These are phyloP conservation scores for Tricladium varicosporioides DNA, from an alignment of 2,329 filamentous ascomycete species.

Conservation along the genomic window DNA sequence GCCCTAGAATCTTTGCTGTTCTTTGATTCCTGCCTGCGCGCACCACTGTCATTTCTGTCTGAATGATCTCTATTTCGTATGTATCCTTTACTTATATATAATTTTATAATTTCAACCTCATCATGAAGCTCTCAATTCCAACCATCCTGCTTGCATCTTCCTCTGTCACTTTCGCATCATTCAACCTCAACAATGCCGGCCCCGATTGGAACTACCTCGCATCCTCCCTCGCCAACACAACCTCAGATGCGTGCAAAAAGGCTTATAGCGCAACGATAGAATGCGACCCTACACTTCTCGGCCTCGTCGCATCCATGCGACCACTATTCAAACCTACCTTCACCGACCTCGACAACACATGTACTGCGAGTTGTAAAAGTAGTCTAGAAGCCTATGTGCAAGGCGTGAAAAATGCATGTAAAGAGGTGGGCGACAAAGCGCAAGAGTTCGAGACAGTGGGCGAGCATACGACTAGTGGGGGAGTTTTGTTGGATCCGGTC, in stretches of 20 bases:
- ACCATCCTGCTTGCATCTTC: too few relatives aligned
- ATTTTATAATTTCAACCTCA: too few relatives aligned
- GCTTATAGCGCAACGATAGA: constrained; percentile 33
- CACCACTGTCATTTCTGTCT: too few relatives aligned
- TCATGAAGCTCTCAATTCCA: too few relatives aligned
- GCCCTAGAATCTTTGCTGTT: too few relatives aligned
- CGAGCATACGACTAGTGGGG: background rate
- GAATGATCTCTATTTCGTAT: too few relatives aligned
- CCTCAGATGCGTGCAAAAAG: constrained; percentile 32
- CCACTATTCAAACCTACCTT: constrained; percentile 28
- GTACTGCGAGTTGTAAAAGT: constrained; percentile 28
- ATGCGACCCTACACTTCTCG: constrained; percentile 32
- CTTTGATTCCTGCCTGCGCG: too few relatives aligned
- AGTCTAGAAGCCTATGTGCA: constrained; percentile 29
- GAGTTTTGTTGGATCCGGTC: constrained; percentile 24
- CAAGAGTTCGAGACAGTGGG: constrained; percentile 11
- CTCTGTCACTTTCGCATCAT: background rate
- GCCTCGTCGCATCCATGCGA: constrained; percentile 31
- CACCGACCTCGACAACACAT: constrained; percentile 28
- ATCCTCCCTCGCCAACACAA: constrained; percentile 32
- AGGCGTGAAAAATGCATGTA: constrained; percentile 29
- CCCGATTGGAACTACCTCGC: constrained; percentile 34
- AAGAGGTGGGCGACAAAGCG: constrained; percentile 29
- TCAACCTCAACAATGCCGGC: constrained; percentile 32
- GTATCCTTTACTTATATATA: too few relatives aligned